Base-by-base conservation (phyloP, 1,284 basidiomycete species). In the Tetrapyrgos nigripes region DNA sequence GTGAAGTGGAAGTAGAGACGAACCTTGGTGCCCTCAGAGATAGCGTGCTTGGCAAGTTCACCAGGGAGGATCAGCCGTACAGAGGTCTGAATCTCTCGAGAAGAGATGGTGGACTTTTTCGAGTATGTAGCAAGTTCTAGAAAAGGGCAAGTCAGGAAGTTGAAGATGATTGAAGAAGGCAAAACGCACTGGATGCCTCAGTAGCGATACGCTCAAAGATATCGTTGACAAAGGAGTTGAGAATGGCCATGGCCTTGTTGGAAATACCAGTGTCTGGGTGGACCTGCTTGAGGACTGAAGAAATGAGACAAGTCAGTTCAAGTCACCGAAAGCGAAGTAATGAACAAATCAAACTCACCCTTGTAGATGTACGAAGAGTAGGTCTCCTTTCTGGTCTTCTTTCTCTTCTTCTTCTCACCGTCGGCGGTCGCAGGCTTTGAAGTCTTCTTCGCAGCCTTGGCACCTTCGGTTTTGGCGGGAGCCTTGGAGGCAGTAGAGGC, bases 251-350 rank as follows among this genome's bases (percentile, higher is more conserved):
- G 44, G 94, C 95, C 83, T 96, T 97, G 88, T 96, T 97, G 62
- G 92, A 91, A 76, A 97, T 96, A 87, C 96, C 96, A 64, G 93
- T 97, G 74, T 97, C 96, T 58, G 95, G 96, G 83, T 97, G 95
- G 61, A 97, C 95, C 74, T 94, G 92, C 79, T 90, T 94, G 63
- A 94, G 81, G 63, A 94, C 92, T 92, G 61, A 13, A 60, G 1
- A 29, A 19, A 31, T 35, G 57, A 28, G 31, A 9, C 53, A 55
- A 53, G 45, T 56, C 47, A 43, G 58, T 56, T 24, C 56, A 57
- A 57, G 44, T 62, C 44, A 63, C 56, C n/a, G n/a, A 60, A 53
- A 48, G 49, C 14, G 23, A 53, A 44, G 27, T 28, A 43, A 43
- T 43, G 31, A 9, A 27, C 48, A 43, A 52, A 21, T 17, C 10